Conservation (phyloP, 768 basidiomycete species). For the Phallus indusiatus region DNA sequence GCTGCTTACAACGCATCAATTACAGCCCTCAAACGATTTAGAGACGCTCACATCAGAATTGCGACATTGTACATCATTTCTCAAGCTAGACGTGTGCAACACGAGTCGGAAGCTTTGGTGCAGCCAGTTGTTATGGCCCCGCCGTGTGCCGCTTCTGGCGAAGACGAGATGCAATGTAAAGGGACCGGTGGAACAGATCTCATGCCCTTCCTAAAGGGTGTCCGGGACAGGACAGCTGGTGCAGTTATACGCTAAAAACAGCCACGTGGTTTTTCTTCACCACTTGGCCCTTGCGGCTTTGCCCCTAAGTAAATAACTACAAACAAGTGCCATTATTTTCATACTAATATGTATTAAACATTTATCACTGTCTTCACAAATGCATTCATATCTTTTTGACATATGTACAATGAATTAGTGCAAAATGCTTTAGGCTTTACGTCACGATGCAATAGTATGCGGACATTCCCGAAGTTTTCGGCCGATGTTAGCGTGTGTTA, state of each 20-base stretch:
- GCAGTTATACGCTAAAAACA: constrained; percentile 20
- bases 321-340: no score
- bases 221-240: constrained; percentile 55
- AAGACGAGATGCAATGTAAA: constrained; percentile 27
- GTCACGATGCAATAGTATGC: no score
- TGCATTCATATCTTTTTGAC: no score
- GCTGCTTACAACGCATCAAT: constrained; percentile 61
- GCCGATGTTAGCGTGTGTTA: no score
- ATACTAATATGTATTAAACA: no score
- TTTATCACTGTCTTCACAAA: no score
- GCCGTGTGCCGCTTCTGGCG: constrained; percentile 5
- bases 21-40: constrained; percentile 54
- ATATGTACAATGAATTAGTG: no score
- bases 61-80: constrained; percentile 66
- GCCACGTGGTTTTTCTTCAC: neutral
- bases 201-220: constrained; percentile 64
- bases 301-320: no score
- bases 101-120: neutral
- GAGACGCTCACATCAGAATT: constrained; percentile 71
- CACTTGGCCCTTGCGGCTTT: no score
- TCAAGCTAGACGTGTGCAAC: constrained; percentile 39
- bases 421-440: no score
- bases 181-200: constrained; percentile 79
- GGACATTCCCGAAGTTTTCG: no score
- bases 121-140: neutral